Evolutionary conservation across 1,284 basidiomycete genomes (phyloP), one percentile per base, ranked within the genome.

Genomic region (Ganoderma lucidum): DNA sequence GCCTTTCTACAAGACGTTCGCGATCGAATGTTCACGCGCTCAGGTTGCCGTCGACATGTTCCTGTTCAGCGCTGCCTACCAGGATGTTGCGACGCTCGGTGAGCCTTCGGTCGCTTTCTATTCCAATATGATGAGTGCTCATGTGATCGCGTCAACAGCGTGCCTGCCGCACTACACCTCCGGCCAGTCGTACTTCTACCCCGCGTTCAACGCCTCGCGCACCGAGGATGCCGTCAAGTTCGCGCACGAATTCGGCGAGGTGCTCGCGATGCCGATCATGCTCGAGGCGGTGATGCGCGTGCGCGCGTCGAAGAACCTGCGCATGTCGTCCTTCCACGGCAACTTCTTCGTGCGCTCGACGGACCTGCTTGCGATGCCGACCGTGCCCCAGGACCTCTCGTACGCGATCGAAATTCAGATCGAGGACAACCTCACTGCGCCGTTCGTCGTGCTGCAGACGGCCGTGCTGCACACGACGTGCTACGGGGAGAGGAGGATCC

Each of bases 31-130:
- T 81, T 99, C 97, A 9, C 91, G 97, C 74, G 93, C 94, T 10
- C 98, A 99, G 81, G 94, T 99, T 48, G 97, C 97, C 0, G 97
- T 99, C 66, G 97, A 99, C 81, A 99, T 99, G 97, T 99, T 98
- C 92, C 86, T 99, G 65, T 99, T 98, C 84, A 94, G 94, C 70
- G 88, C 95, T 17, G 86, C 88, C 35, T 99, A 99, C 81, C 97
- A 97, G 74, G 98, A 99, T 81, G 95, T 99, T 51, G 96, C 98
- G 1, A 97, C 93, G 69, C 86, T 98, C 44, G 91, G 94, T 94
- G 78, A 41, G 58, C 53, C 3, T 39, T 19, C 39, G 12, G 10
- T 42, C 35, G 3, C n/a, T 8, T 14, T 23, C 28, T 17, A 39
- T 62, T 17, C 60, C 35, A 5, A 44, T 30, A n/a, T 32, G 17